Conservation (phyloP, 2,329 filamentous ascomycete species). For the Colletotrichum filicis region DNA sequence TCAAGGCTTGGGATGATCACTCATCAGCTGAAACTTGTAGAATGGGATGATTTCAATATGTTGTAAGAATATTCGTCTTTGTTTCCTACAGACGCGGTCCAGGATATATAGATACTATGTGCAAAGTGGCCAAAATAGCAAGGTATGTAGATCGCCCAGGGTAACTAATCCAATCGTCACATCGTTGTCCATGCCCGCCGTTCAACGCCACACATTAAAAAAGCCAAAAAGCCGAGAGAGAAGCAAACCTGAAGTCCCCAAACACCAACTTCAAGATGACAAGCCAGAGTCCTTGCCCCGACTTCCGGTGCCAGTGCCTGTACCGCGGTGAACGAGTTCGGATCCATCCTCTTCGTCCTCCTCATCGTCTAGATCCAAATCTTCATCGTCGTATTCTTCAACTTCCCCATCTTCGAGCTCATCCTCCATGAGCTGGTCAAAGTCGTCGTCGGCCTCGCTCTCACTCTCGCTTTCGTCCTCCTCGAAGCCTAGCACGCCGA, state of each 20-base stretch:
- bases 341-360: constrained; percentile 34
- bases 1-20: neutral
- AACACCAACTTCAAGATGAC: constrained; percentile 29
- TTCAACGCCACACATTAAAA: constrained; percentile 10
- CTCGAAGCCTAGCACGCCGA: constrained; percentile 57
- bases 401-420: constrained; percentile 43
- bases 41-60: constrained; percentile 1
- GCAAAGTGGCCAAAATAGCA: constrained; percentile 8
- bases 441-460: constrained; percentile 39
- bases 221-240: neutral
- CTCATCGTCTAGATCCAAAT: constrained; percentile 35
- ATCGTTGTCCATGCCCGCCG: constrained; percentile 27
- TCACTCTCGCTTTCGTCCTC: constrained; percentile 54
- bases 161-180: constrained; percentile 28
- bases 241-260: constrained; percentile 1
- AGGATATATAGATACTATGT: constrained; percentile 6
- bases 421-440: constrained; percentile 40
- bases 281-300: constrained; percentile 30
- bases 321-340: constrained; percentile 30
- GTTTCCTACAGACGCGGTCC: constrained; percentile 18
- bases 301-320: constrained; percentile 33
- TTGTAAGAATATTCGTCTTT: constrained; percentile 1
- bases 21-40: neutral
- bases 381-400: constrained; percentile 40
- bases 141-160: constrained; percentile 27